These are phyloP conservation scores for Phyllostachys edulis DNA, from an alignment of 176 grass and related monocot species.

Conservation along the genomic window DNA sequence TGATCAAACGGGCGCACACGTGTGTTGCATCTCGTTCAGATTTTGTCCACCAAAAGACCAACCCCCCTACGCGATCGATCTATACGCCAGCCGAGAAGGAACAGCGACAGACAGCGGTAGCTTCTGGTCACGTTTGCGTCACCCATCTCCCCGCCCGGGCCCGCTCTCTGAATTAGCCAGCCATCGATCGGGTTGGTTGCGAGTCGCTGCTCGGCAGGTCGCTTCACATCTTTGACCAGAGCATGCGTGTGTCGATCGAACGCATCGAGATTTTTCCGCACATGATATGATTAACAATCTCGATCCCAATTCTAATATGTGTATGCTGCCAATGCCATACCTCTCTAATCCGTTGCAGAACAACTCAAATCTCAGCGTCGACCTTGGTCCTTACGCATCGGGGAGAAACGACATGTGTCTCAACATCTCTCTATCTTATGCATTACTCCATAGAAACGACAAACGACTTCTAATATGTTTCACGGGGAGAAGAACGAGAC, in stretches of 20 bases:
- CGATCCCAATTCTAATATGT: background rate
- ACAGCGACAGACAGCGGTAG: too few relatives aligned
- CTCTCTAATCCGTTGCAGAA: background rate
- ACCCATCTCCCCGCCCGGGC: too few relatives aligned
- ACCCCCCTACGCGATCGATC: background rate
- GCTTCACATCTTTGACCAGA: constrained; percentile 37
- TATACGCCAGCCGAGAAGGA: background rate
- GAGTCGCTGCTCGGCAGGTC: constrained; percentile 36
- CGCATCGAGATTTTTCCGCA: background rate
- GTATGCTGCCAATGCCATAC: background rate
- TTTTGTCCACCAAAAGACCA: background rate
- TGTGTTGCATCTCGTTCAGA: background rate
- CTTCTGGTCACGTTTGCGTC: background rate
- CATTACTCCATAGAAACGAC: background rate
- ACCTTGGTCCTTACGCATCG: background rate
- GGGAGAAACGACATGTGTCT: background rate
- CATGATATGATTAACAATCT: background rate
- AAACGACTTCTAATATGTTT: background rate
- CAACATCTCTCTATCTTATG: too few relatives aligned
- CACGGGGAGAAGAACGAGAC: background rate
- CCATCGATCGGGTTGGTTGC: background rate
- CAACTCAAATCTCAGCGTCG: background rate
- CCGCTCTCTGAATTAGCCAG: background rate
- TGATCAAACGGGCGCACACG: constrained; percentile 13
- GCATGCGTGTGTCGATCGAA: constrained; percentile 29